Conservation (phyloP, 139 green algal genomes). For the Penium margaritaceum region DNA sequence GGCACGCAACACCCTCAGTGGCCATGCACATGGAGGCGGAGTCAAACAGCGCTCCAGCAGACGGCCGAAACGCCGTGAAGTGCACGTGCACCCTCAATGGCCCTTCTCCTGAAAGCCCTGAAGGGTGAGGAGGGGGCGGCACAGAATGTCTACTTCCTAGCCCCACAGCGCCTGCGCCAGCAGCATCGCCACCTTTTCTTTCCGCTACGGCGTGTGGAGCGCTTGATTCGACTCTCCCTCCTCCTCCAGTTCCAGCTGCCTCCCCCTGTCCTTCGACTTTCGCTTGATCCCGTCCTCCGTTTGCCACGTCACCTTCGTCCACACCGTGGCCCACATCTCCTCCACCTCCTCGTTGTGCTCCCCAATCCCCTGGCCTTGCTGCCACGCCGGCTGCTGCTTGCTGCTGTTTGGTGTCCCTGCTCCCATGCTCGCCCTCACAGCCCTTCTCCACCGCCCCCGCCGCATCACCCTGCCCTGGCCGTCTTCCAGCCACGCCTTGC, state of each 20-base stretch:
- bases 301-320: background rate
- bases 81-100: background rate
- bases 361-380: background rate
- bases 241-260: background rate
- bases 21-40: background rate
- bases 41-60: too few relatives aligned
- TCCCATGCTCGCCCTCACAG: too few relatives aligned
- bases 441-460: background rate
- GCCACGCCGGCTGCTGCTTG: background rate
- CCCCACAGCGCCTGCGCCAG: background rate
- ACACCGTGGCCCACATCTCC: background rate
- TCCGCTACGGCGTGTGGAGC: too few relatives aligned
- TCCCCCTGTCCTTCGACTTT: constrained; percentile 3
- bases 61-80: too few relatives aligned
- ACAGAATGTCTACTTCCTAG: background rate
- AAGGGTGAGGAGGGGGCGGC: background rate
- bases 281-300: background rate
- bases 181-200: too few relatives aligned
- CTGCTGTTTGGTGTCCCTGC: too few relatives aligned
- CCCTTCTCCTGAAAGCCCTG: background rate
- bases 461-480: background rate
- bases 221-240: background rate
- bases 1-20: background rate
- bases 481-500: background rate
- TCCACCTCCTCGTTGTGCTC: background rate